Evolutionary conservation across 1,284 basidiomycete species (phyloP).

Genomic region (Chondrostereum purpureum): DNA sequence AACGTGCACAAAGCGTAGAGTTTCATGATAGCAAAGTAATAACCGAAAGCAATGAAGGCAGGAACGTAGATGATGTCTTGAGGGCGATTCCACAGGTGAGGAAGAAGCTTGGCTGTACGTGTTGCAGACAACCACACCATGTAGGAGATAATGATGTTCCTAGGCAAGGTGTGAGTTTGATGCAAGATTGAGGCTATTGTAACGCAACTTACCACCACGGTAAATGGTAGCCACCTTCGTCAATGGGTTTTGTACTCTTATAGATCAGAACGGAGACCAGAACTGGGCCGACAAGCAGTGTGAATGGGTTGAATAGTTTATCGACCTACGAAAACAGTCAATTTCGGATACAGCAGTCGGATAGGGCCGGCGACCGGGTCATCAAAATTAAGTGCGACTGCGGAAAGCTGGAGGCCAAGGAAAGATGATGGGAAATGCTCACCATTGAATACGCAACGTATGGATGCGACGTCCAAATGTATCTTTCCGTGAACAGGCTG

Average conservation of each 20-base stretch:
- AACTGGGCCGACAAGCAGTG: constrained; percentile 75
- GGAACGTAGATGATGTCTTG: constrained; percentile 85
- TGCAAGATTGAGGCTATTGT: neutral
- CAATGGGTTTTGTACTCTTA: constrained; percentile 68
- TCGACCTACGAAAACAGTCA: constrained; percentile 48
- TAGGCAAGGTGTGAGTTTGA: constrained; percentile 20
- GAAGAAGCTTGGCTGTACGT: constrained; percentile 80
- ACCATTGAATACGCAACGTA: constrained; percentile 92
- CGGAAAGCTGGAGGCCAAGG: constrained; percentile 1
- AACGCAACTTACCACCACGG: constrained; percentile 71
- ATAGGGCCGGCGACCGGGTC: constrained; percentile 6
- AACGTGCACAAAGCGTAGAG: constrained; percentile 77
- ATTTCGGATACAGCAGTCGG: neutral
- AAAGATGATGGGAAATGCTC: constrained; percentile 16
- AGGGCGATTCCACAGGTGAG: constrained; percentile 82
- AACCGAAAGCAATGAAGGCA: constrained; percentile 87
- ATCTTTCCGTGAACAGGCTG: constrained; percentile 80
- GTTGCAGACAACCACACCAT: constrained; percentile 79
- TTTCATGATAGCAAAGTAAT: constrained; percentile 86
- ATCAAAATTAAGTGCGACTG: neutral
- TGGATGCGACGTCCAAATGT: constrained; percentile 85
- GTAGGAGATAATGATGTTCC: constrained; percentile 75
- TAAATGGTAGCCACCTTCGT: constrained; percentile 78
- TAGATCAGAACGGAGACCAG: constrained; percentile 73
- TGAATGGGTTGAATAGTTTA: constrained; percentile 88